Base-by-base conservation (phyloP, 1,284 basidiomycete genomes). In the Cryptococcus hybrid region DNA sequence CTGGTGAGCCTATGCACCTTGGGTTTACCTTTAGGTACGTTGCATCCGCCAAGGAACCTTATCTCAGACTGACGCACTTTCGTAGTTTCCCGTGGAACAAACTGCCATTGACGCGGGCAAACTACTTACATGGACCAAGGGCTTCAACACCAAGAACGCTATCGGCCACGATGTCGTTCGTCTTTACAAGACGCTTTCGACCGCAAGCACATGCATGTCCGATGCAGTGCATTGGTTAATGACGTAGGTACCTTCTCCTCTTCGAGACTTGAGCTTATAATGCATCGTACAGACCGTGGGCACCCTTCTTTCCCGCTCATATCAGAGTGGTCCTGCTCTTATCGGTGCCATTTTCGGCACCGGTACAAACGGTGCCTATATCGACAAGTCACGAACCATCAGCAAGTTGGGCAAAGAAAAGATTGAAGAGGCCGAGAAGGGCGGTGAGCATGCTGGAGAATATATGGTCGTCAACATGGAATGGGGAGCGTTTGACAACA, bases 401-500 rank as follows among this genome's bases (percentile, higher is more conserved):
- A 86, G 82, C 49, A 98, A 98, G 78, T 81, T 94, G 3, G 84
- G 84, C 15, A 85, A 74, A 35, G 66, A 87, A 59, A 81, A 79
- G 52, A 81, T 85, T 50, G 81, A 82, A 4, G 83, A 81, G 48
- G 79, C 82, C 30, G 75, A 74, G 60, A 67, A 67, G 56, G 65
- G 69, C 47, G 74, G 74, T 52, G 65, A 68, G 50, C 62, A 56
- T 47, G 74, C 68, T 37, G 88, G 87, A 15, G 85, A 87, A 35
- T 80, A 84, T 65, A 99, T 99, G 95, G 85, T 98, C 58, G 85
- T 99, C 60, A 99, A 99, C 80, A 92, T 91, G 2, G 96, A 99
- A 80, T 98, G 96, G 93, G 94, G 93, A 64, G 92, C 86, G 40
- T 94, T 96, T 78, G 90, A 96, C 78, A 94, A 95, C 76, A 82